Evolutionary conservation across 768 basidiomycete species (phyloP), one percentile per base, ranked within the genome.

Genomic region (Lentinula lateritia): DNA sequence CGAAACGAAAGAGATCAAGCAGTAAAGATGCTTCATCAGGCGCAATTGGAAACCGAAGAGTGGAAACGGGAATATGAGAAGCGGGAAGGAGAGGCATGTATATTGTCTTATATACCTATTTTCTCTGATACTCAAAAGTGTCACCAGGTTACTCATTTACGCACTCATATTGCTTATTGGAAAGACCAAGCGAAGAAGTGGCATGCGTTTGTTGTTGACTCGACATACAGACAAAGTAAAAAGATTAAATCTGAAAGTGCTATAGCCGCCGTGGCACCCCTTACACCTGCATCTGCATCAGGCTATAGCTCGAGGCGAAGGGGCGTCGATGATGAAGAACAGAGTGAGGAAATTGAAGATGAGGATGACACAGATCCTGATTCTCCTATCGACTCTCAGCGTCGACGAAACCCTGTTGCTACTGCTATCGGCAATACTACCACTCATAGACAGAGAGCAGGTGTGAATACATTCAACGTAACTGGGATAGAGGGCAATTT

Each of bases 131-230:
- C 78, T 7, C 83, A 87, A 66, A 83, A 88, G 64, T 74, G 77
- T 13, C 84, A 88, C 53, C 83, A 83, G 6, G 84, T 89, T 57
- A 69, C 78, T 1, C 85, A 84, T 58, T 76, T 90, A 35, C 82
- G 83, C 28, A 79, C 86, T 53, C 89, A 92, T 69, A 76, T 83
- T 0, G 74, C 72, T 0, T 88, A 90, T 58, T 90, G 88, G 88
- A 90, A 89, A 71, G 83, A 86, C 54, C 90, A 91, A 66, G 82
- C 88, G 0, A 76, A 78, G 58, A 87, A 87, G 66, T 92, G 90
- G 90, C 90, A 91, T 70, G 89, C 89, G 20, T 7, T 20, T 9
- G 46, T n/a, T 88, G 90, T 66, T 91, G 89, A 70, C 74, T 86
- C 41, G 83, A 88, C 15, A 87, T 89, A 50, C 89, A 92, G 63